A percentile compares a stretch with the other conserved stretches of the same genome.
These are phyloP conservation scores for Dimocarpus longan DNA, from an alignment of 345 rosid species.

Conservation along the genomic window DNA sequence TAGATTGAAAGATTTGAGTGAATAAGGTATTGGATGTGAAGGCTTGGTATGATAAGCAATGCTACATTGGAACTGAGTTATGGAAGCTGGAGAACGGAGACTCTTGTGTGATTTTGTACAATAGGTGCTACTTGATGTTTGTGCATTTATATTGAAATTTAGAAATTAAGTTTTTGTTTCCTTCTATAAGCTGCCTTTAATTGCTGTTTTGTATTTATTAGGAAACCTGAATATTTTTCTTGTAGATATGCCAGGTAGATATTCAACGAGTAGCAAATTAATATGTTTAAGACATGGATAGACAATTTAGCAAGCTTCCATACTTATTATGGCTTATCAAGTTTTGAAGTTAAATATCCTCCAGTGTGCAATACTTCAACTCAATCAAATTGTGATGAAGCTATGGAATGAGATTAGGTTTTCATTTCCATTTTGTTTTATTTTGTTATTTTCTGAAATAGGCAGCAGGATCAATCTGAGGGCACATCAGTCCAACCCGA, in stretches of 20 bases:
- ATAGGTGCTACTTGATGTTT: background rate
- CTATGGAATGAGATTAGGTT: background rate
- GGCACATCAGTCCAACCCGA: conserved; percentile 44
- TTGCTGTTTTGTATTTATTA: background rate
- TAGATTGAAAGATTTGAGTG: background rate
- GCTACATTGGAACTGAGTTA: background rate
- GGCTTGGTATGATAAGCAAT: background rate
- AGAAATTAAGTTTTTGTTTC: background rate
- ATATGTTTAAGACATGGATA: background rate
- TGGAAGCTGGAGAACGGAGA: background rate
- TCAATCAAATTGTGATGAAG: background rate
- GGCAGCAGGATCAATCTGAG: conserved; percentile 65
- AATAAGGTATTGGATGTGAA: background rate
- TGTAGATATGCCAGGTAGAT: background rate
- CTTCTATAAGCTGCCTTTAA: background rate
- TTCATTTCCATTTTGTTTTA: background rate
- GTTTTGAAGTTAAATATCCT: background rate
- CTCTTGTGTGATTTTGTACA: background rate
- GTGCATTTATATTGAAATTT: background rate
- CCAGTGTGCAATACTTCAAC: background rate
- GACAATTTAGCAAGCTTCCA: background rate
- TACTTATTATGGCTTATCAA: background rate
- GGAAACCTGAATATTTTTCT: background rate
- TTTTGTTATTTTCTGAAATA: conserved; percentile 30
- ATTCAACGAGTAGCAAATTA: background rate